Evolutionary conservation across 257 asterid species (phyloP), one percentile per base, ranked within the genome.

Genomic region (Craterostigma plantagineum): DNA sequence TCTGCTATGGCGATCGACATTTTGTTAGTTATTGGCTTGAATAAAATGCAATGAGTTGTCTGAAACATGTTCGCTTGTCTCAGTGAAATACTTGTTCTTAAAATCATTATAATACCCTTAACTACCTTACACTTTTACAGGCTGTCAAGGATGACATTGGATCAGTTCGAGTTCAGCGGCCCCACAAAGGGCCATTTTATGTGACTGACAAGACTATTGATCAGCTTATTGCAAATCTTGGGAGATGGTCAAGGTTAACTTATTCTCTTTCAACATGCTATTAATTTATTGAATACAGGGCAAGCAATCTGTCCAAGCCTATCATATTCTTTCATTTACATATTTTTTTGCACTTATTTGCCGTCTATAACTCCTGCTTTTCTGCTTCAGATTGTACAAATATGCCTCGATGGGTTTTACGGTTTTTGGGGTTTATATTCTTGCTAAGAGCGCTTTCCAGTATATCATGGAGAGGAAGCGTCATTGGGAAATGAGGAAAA

Each of bases 121-220:
- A 23, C 30, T 23, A 23, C 30, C 30, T 23, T 23, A 23, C 30
- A 23, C 30, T 23, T 44, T 14, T 17, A 59, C 76, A 90, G 99
- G 95, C 84, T 48, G 79, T 83, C 16, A 83, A 72, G 68, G 99
- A 90, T 63, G 99, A 83, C 58, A 59, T 72, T 50, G 99, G 95
- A 36, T 64, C 92, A 16, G 18, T 90, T 57, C 77, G 95, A 46
- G 72, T 90, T 52, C 99, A 83, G 75, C 73, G 77, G 47, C 94
- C 95, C 17, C 77, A 68, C 42, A 83, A 90, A 61, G 95, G 99
- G 57, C 99, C 99, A 10, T 90, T 83, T 72, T 83, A 79, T 58
- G 93, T 83, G 48, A 64, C 95, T 44, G 87, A 70, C 63, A 83
- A 79, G 66, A 64, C 87, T 57, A 68, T 83, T 63, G 94, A 90